Evolutionary conservation across 805 yeast species (phyloP), one percentile per base, ranked within the genome.

Genomic region (Kregervanrija delftensis): DNA sequence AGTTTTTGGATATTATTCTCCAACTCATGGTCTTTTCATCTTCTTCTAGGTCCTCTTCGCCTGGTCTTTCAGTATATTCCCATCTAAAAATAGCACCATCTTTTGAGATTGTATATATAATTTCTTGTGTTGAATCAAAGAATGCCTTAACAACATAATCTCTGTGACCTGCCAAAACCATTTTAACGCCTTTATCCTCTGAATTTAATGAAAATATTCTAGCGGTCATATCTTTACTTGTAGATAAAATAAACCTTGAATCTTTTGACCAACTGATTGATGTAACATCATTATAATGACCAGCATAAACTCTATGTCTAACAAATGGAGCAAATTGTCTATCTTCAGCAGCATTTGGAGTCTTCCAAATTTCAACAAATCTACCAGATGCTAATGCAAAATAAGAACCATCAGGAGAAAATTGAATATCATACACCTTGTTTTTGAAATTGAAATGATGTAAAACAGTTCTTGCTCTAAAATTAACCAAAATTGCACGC

Each of bases 241-340:
- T 75, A 2, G 96, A 79, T 36, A 93, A 69, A 54, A 93, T 75
- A 59, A 89, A 93, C 54, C 96, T 74, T 4, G 96, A 86, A 64
- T 93, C 99, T 30, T 72, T 73, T 1, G 97, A 87, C 98, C 98
- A 93, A 3, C 86, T 73, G 10, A 93, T 63, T 2, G 89, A 78
- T 1, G 77, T 72, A 17, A 93, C 78, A 54, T 87, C 95, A 41
- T 81, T 81, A 60, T 80, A 89, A 67, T 93, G 99, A 33, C 99
- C 99, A 1, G 96, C 88, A 56, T 89, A 89, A 8, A 86, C 77
- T 57, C 96, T 72, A 64, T 86, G 87, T 50, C 96, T 83, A 35
- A 91, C 86, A 65, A 93, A 93, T 12, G 99, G 99, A 0, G 96
- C 93, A 72, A 93, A 93, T 61, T 89, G 96, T 49, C 96, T 74